phyloP scores from a whole-genome alignment of 2,329 filamentous ascomycete species.

The Chaetomiaceae sp. region DNA sequence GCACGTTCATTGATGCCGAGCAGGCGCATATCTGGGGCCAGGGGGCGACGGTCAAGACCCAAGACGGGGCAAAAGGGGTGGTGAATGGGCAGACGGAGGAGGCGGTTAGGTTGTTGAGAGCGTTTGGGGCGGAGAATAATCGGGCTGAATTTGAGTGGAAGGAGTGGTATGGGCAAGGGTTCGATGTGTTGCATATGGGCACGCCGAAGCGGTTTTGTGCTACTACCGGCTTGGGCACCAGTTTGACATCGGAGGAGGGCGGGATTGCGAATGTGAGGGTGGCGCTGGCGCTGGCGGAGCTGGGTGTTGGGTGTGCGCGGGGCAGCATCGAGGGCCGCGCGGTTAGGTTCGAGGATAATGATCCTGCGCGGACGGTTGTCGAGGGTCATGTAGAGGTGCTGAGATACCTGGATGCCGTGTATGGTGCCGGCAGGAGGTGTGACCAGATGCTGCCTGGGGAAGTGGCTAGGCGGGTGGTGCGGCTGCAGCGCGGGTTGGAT shows the following conservation, averaged over 20 bases:
- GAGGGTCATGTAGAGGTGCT: conserved; percentile 49
- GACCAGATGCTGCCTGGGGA: conserved; percentile 25
- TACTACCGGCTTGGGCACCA: conserved; percentile 19
- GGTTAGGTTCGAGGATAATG: conserved; percentile 52
- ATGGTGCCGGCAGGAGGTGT: conserved; percentile 32
- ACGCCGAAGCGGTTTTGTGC: conserved; percentile 43
- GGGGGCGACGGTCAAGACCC: conserved; percentile 67
- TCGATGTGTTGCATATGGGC: conserved; percentile 70
- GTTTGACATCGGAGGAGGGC: conserved; percentile 17
- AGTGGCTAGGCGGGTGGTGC: conserved; percentile 33
- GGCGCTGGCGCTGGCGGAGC: conserved; percentile 44
- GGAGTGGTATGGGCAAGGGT: conserved; percentile 67
- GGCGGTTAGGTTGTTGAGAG: conserved; percentile 63
- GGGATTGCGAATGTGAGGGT: conserved; percentile 39
- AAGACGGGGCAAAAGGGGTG: conserved; percentile 53
- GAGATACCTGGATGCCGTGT: conserved; percentile 53
- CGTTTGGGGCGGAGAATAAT: conserved; percentile 83
- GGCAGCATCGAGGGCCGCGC: conserved; percentile 32
- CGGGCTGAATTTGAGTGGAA: conserved; percentile 49
- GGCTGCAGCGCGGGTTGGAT: conserved; percentile 38
- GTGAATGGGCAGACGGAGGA: conserved; percentile 63
- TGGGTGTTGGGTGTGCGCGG: conserved; percentile 41
- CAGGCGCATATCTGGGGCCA: conserved; percentile 79
- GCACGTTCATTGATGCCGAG: conserved; percentile 69
- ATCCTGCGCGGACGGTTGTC: conserved; percentile 40